Percentiles rank a stretch among this genome's conserved stretches.
phyloP scores from a whole-genome alignment of 2,329 filamentous ascomycete species.

The Talaromyces piceae region DNA sequence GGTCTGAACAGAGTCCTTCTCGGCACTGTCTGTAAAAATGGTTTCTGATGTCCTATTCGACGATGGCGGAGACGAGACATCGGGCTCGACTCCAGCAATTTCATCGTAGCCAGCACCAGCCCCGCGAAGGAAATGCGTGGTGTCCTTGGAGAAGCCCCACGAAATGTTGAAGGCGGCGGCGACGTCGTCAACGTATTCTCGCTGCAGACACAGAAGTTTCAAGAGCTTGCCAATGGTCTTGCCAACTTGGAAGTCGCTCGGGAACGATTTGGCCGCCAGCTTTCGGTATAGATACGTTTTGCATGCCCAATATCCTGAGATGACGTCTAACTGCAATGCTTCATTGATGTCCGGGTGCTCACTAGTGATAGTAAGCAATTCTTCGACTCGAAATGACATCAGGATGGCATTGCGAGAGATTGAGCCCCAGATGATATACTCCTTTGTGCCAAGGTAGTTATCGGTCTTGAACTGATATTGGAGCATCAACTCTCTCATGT shows the following conservation, averaged over 20 bases:
- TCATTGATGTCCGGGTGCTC: conserved; percentile 15
- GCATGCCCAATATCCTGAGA: not conserved
- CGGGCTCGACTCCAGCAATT: not conserved
- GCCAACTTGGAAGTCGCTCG: conserved; percentile 3
- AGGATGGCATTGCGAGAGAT: conserved; percentile 22
- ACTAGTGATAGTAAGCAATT: conserved; percentile 15
- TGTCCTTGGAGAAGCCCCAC: conserved; percentile 1
- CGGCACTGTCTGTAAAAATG: not conserved
- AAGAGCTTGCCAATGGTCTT: conserved; percentile 5
- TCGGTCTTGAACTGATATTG: conserved; percentile 14
- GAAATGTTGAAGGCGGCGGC: not conserved
- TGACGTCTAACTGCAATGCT: conserved; percentile 20
- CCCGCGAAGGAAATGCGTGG: not conserved
- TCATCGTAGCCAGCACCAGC: not conserved
- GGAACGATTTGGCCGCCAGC: not conserved
- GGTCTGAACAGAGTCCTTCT: not conserved
- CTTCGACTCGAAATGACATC: conserved; percentile 18
- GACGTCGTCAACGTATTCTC: not conserved
- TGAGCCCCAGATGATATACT: conserved; percentile 30
- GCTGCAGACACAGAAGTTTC: not conserved
- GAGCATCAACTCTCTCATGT: conserved; percentile 19
- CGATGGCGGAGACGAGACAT: not conserved
- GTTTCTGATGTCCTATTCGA: not conserved
- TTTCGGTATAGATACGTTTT: not conserved
- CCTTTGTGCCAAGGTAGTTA: conserved; percentile 21